Evolutionary conservation across 2,329 filamentous ascomycete species (phyloP).

Genomic region (Exophiala calicioides): DNA sequence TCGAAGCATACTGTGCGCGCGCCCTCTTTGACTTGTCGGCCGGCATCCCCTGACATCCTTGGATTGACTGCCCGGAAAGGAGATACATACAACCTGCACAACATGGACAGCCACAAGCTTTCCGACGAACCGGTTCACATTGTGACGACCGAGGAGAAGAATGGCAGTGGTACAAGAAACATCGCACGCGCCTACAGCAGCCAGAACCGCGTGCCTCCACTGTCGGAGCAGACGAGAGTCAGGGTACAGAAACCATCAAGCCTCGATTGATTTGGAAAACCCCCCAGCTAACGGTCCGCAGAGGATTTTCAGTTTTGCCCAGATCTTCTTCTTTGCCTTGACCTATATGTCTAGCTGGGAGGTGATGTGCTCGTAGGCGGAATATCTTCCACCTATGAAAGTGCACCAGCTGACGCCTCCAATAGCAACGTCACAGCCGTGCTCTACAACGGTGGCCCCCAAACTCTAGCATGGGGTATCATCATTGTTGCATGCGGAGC

Average conservation of each 20-base stretch:
- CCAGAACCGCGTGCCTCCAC: background rate
- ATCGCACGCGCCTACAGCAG: background rate
- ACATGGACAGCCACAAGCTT: background rate
- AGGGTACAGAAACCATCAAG: background rate
- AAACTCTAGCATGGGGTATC: constrained; percentile 23
- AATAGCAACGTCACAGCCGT: constrained; percentile 25
- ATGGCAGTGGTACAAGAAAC: background rate
- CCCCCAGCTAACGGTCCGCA: constrained; percentile 2
- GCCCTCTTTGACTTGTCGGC: too few relatives aligned
- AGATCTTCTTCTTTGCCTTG: constrained; percentile 35
- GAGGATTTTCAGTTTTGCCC: constrained; percentile 34
- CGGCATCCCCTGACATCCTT: too few relatives aligned
- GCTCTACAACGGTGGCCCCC: constrained; percentile 39
- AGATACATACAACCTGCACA: too few relatives aligned
- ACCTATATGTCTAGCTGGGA: constrained; percentile 35
- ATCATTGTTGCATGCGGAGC: background rate
- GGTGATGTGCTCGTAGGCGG: constrained; percentile 29
- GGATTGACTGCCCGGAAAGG: too few relatives aligned
- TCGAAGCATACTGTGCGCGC: too few relatives aligned
- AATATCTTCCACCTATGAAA: background rate
- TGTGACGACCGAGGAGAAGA: background rate
- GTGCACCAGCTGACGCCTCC: background rate
- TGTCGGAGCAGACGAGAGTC: background rate
- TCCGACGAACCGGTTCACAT: background rate
- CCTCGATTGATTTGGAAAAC: background rate